phyloP scores from a whole-genome alignment of 352 stramenopile species.

The Globisporangium yorkense region DNA sequence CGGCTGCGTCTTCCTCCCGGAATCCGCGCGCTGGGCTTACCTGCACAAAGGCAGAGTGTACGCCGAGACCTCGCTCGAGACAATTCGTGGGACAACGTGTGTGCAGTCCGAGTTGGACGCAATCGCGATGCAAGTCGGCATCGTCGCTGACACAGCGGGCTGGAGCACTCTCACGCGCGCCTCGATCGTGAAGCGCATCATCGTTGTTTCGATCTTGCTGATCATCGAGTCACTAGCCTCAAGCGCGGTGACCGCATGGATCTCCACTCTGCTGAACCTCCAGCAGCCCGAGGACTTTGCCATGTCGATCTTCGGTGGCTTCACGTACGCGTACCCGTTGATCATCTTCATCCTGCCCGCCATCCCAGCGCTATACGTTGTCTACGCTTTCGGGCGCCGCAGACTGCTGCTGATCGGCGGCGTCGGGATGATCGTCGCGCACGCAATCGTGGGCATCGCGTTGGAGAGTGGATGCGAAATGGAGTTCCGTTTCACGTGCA shows the following conservation, averaged over 20 bases:
- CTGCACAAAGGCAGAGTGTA: constrained; percentile 31
- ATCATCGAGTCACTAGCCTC: constrained; percentile 23
- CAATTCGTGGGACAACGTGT: constrained; percentile 16
- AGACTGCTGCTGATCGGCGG: constrained; percentile 29
- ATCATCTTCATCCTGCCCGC: constrained; percentile 26
- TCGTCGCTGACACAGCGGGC: not conserved
- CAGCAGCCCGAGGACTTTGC: constrained; percentile 26
- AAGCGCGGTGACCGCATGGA: not conserved
- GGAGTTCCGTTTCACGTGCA: constrained; percentile 23
- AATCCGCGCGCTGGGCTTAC: constrained; percentile 45
- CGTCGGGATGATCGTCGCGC: constrained; percentile 37
- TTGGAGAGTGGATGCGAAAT: constrained; percentile 29
- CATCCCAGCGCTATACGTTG: constrained; percentile 30
- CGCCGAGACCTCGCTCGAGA: constrained; percentile 25
- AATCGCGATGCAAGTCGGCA: constrained; percentile 21
- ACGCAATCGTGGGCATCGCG: constrained; percentile 27
- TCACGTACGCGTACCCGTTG: constrained; percentile 16
- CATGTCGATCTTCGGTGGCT: constrained; percentile 24
- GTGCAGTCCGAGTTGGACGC: constrained; percentile 20
- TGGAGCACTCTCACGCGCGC: constrained; percentile 15
- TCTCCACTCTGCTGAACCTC: constrained; percentile 18
- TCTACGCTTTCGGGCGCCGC: constrained; percentile 33
- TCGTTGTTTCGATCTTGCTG: constrained; percentile 27
- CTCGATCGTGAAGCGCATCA: constrained; percentile 17
- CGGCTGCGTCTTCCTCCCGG: constrained; percentile 33